Evolutionary conservation across 139 green algal genomes (phyloP).

Genomic region (Pycnococcus provasolii): DNA sequence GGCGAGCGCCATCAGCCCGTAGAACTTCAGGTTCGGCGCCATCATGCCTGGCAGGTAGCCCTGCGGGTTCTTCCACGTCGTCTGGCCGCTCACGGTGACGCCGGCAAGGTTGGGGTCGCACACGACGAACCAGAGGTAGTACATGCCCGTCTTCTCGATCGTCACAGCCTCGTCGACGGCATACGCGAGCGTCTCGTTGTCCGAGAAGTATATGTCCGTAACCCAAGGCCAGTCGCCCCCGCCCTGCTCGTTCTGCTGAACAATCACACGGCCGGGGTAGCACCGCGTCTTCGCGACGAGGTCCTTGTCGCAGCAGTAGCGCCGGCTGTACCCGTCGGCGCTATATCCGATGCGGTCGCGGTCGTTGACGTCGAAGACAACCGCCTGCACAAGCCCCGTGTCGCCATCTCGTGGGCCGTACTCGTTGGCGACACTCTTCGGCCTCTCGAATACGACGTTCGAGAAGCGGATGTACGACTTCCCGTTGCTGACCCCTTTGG

Average conservation of each 20-base stretch:
- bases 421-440: constrained; percentile 26
- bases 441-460: constrained; percentile 39
- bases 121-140: constrained; percentile 61
- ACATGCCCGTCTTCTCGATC: constrained; percentile 53
- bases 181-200: constrained; percentile 36
- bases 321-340: constrained; percentile 19
- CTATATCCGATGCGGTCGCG: constrained; percentile 39
- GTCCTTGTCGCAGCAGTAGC: constrained; percentile 47
- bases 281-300: constrained; percentile 38
- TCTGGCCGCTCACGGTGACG: constrained; percentile 41
- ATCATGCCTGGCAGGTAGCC: constrained; percentile 58
- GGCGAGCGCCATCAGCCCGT: constrained; percentile 37
- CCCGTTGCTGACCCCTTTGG: constrained; percentile 36
- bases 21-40: constrained; percentile 44
- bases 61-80: constrained; percentile 55
- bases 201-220: constrained; percentile 41
- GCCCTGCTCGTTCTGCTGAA: constrained; percentile 22
- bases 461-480: constrained; percentile 43
- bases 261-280: constrained; percentile 42
- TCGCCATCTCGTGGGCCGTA: constrained; percentile 27
- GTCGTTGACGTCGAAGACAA: constrained; percentile 51
- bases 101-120: constrained; percentile 47
- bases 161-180: constrained; percentile 32
- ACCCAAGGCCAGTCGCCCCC: constrained; percentile 39
- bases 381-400: constrained; percentile 45